Base-by-base conservation (phyloP, 495 filamentous ascomycete genomes). In the Talaromyces adpressus region DNA sequence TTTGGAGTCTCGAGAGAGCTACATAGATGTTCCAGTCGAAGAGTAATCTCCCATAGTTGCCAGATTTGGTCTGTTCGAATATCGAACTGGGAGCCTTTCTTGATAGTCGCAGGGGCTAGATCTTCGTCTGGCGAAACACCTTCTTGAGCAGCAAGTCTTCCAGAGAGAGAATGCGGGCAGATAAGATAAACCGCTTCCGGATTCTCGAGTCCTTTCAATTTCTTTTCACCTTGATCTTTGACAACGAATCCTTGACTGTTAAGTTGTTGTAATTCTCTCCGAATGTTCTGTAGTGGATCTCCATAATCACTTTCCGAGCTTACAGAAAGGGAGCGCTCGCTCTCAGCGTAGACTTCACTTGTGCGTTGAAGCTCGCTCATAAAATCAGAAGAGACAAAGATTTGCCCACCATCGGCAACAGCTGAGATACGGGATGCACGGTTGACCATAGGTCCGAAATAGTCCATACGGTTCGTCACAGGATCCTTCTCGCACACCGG, bases 361-460 rank as follows among this genome's bases (percentile, higher is more conserved):
- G 91, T 93, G 41, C 93, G 87, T 63, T 96, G 92, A 57, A 99
- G 91, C 72, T 99, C 94, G 32, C 86, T 88, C 74, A 98, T 95
- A 75, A 97, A 98, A 72, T 99, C 94, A 2, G 92, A 89, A 1
- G 92, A 97, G 1, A 97, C 93, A 11, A 93, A 93, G 60, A 98
- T 96, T 74, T 99, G 93, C 3, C 94, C 94, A 45, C 94, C 94
- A 71, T 99, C 94, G n/a, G 94, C 94, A 59, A 91, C 91, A 41
- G 90, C 86, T 6, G 91, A 93, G 58, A 99, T 94, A 73, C 94
- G 88, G 57, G 93, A 89, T 0, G 94, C 91, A 64, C 93, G 91
- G 74, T 99, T 99, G 65, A 99, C 94, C 91, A 99, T 98, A 1
- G 95, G 94, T 8, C 94, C 94, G 73, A 97, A 98, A 75, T 99